phyloP scores from a whole-genome alignment of 306 rosid genomes.

The Hippophae tibetana region DNA sequence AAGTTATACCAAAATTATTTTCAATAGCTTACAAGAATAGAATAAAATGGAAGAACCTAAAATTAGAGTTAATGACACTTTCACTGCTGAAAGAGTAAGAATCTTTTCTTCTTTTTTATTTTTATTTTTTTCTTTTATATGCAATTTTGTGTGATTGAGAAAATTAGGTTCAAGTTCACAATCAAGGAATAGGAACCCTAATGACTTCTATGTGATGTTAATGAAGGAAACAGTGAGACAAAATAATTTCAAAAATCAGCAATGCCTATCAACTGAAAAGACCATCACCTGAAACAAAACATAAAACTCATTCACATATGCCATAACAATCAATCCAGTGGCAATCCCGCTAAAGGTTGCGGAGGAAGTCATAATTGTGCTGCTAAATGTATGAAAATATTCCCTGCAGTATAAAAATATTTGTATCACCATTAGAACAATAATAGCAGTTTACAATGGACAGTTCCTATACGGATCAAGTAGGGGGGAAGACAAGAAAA shows the following conservation, averaged over 20 bases:
- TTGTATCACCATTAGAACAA: conserved; percentile 26
- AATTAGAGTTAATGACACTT: too few species aligned
- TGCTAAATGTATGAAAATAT: conserved; percentile 54
- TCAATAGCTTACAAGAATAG: too few species aligned
- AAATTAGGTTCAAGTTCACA: too few species aligned
- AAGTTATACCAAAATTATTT: too few species aligned
- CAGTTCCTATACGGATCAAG: conserved; percentile 1
- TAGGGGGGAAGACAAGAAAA: neutral
- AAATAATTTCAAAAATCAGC: conserved; percentile 10
- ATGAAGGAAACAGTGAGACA: neutral
- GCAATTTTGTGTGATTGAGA: too few species aligned
- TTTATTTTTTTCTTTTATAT: too few species aligned
- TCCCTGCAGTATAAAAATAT: conserved; percentile 48
- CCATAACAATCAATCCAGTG: conserved; percentile 51
- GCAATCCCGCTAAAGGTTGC: conserved; percentile 40
- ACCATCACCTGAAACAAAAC: conserved; percentile 53
- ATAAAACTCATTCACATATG: conserved; percentile 67
- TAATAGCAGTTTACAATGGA: conserved; percentile 17
- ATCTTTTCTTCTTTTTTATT: too few species aligned
- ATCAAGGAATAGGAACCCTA: too few species aligned
- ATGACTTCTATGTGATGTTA: neutral
- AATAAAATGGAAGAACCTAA: too few species aligned
- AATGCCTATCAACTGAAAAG: conserved; percentile 6
- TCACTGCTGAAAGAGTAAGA: too few species aligned
- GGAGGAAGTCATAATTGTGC: conserved; percentile 40